These are phyloP conservation scores for Oryza glumipatula DNA, from an alignment of 176 grass and related monocot genomes.

Conservation along the genomic window DNA sequence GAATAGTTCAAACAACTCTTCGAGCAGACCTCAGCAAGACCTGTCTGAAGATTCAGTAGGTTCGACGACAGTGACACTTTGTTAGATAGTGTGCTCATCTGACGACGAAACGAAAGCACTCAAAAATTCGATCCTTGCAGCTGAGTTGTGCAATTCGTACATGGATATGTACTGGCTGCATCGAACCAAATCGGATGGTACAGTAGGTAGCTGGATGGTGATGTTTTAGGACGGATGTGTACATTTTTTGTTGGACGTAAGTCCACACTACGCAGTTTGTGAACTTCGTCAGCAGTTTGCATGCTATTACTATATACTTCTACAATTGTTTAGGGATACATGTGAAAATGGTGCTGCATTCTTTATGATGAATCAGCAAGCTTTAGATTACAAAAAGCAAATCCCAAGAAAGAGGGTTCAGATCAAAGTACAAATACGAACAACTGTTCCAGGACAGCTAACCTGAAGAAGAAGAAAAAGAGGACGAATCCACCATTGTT, in stretches of 20 bases:
- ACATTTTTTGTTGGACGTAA: slow-evolving; percentile 28
- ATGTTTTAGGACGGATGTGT: slow-evolving; percentile 32
- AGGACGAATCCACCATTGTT: not conserved
- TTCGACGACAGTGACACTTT: slow-evolving; percentile 34
- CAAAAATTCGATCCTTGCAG: not conserved
- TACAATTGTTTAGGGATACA: slow-evolving; percentile 28
- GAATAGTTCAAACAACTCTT: not conserved
- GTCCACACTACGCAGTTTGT: slow-evolving; percentile 1
- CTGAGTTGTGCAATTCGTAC: slow-evolving; percentile 12
- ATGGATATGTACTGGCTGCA: slow-evolving; percentile 11
- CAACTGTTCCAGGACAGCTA: slow-evolving; percentile 30
- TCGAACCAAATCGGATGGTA: slow-evolving; percentile 2
- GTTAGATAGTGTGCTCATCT: not conserved
- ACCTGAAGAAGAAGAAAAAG: slow-evolving; percentile 18
- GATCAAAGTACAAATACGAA: slow-evolving; percentile 38
- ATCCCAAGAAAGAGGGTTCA: slow-evolving; percentile 38
- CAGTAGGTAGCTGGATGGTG: slow-evolving; percentile 37
- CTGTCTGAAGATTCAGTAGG: slow-evolving; percentile 52
- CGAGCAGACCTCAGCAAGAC: slow-evolving; percentile 17
- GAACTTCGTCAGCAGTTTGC: slow-evolving; percentile 25
- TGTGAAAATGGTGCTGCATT: slow-evolving; percentile 31
- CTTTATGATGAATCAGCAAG: slow-evolving; percentile 36
- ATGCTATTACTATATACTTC: slow-evolving; percentile 28
- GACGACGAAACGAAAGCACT: slow-evolving; percentile 22
- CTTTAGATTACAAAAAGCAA: slow-evolving; percentile 34